A percentile compares a stretch with the other conserved stretches of the same genome.
Evolutionary conservation across 495 filamentous ascomycete species (phyloP).

Genomic region (Xylaria grammica): DNA sequence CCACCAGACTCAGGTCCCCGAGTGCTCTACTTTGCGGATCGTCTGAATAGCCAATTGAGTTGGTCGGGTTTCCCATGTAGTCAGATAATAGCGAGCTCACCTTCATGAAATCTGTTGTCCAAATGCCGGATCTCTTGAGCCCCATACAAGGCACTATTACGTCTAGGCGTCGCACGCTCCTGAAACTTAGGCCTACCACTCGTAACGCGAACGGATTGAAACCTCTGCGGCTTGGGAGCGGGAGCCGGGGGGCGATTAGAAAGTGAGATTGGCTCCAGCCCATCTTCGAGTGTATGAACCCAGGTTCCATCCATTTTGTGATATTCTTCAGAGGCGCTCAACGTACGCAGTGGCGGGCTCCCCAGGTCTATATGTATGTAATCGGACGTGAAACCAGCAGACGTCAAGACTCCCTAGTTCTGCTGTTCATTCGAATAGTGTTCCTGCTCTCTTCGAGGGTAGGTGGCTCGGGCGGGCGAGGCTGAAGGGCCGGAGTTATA

Average conservation of each 20-base stretch:
- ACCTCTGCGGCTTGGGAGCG: conserved; percentile 23
- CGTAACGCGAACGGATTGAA: conserved; percentile 20
- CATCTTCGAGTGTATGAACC: conserved; percentile 18
- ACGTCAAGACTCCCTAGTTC: neutral
- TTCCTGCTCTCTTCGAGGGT: neutral
- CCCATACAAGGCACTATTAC: conserved; percentile 14
- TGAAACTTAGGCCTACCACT: conserved; percentile 14
- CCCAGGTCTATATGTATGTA: neutral
- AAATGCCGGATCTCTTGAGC: conserved; percentile 1
- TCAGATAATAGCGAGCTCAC: conserved; percentile 2
- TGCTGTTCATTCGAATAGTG: neutral
- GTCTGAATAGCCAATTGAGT: neutral
- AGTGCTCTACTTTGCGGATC: neutral
- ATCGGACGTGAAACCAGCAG: neutral
- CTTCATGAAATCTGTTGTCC: neutral
- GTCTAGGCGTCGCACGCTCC: conserved; percentile 4
- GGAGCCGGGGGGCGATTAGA: conserved; percentile 7
- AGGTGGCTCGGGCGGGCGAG: neutral
- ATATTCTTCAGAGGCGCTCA: neutral
- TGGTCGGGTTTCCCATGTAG: neutral
- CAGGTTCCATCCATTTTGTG: conserved; percentile 21
- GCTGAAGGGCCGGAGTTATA: neutral
- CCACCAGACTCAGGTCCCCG: conserved; percentile 18
- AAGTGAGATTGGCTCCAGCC: conserved; percentile 14
- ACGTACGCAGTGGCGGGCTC: neutral